Evolutionary conservation across 2,329 filamentous ascomycete species (phyloP).

Genomic region (Aplosporella prunicola): DNA sequence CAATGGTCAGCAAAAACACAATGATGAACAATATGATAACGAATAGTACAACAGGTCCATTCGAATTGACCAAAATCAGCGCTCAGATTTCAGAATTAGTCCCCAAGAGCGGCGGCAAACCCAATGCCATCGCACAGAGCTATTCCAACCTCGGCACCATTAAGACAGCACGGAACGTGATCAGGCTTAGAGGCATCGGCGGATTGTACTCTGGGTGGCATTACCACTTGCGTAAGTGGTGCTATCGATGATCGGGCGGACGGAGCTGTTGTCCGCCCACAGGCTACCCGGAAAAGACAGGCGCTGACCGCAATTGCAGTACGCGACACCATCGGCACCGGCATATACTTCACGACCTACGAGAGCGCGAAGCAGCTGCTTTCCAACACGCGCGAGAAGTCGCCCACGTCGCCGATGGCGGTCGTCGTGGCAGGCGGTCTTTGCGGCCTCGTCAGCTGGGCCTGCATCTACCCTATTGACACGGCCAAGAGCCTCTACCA

Average conservation of each 20-base stretch:
- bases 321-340: conserved; percentile 72
- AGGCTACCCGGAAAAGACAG: not conserved
- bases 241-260: not conserved
- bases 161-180: conserved; percentile 65
- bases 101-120: conserved; percentile 39
- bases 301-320: conserved; percentile 40
- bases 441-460: conserved; percentile 78
- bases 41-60: conserved; percentile 48
- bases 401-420: conserved; percentile 68
- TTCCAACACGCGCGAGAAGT: conserved; percentile 62
- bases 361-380: conserved; percentile 77
- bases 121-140: conserved; percentile 38
- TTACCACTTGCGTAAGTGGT: conserved; percentile 60
- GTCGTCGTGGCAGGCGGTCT: conserved; percentile 70
- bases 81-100: conserved; percentile 75
- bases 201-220: conserved; percentile 76
- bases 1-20: not conserved
- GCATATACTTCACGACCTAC: conserved; percentile 83
- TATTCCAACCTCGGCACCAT: conserved; percentile 72
- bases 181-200: conserved; percentile 60
- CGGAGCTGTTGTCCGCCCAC: not conserved
- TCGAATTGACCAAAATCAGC: conserved; percentile 82
- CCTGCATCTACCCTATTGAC: conserved; percentile 59
- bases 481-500: conserved; percentile 82
- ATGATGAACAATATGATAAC: conserved; percentile 4